Base-by-base conservation (phyloP, 2,329 filamentous ascomycete genomes). In the Ascochyta koolunga region DNA sequence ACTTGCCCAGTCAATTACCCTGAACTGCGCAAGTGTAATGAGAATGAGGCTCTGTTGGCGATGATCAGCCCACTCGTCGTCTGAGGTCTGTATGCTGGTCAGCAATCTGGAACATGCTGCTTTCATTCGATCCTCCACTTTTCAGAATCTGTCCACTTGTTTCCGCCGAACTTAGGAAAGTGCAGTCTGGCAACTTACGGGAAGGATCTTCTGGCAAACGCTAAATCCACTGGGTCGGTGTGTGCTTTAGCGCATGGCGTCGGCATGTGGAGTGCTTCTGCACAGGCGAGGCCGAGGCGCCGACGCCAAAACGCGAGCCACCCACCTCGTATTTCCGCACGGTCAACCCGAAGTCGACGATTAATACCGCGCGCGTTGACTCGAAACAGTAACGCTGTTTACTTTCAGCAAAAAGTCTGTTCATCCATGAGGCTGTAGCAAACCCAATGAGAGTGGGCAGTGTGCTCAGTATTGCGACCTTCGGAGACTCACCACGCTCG, bases 11-110 rank as follows among this genome's bases (percentile, higher is more conserved):
- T 49, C 51, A 38, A 57, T 46, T 42, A 51, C 39, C 33, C 40
- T 44, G 37, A 33, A 25, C 27, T 24, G 46, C 24, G 24, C 22
- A 22, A 29, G 24, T 21, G 37, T 35, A 35, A 51, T n/a, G 15
- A 13, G 33, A 44, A 49, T 65, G 61, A 64, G 62, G 61, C 63
- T 67, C 61, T 61, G 62, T 41, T 55, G 27, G 41, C 56, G 39
- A 39, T 54, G 31, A 49, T 46, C 50, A 62, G 49, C 54, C 56
- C 51, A 60, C 36, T 29, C 32, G 10, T 45, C 24, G 24, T 18
- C 25, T 48, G 46, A 45, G 40, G 38, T 37, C 19, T 47, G 37
- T 35, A 54, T 27, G 18, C 5, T 19, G 21, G n/a, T 21, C 15
- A 16, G 38, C 16, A 7, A 32, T 19, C 21, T 16, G 5, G 31